These are phyloP conservation scores for Ustilago trichophora DNA, from an alignment of 1,284 basidiomycete species.

Conservation along the genomic window DNA sequence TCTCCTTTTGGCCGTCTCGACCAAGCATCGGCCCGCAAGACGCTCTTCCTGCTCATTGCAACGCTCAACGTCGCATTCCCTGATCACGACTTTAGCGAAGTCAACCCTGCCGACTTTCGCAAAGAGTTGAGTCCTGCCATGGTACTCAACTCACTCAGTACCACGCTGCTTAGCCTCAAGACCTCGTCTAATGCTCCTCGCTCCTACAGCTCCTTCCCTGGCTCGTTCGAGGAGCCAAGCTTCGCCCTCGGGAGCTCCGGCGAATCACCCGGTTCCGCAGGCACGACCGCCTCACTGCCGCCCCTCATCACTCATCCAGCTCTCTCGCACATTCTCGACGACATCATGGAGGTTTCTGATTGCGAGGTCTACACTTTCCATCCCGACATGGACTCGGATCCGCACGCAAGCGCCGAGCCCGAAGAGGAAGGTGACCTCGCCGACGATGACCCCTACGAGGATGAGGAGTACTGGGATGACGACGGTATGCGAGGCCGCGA, in stretches of 20 bases:
- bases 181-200: constrained; percentile 52
- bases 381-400: constrained; percentile 93
- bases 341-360: constrained; percentile 86
- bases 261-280: constrained; percentile 23
- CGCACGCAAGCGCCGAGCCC: constrained; percentile 74
- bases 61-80: constrained; percentile 97
- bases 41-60: constrained; percentile 90
- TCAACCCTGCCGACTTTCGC: constrained; percentile 85
- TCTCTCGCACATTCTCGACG: constrained; percentile 85
- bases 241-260: constrained; percentile 27
- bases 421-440: constrained; percentile 70
- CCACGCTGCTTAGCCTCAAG: constrained; percentile 62
- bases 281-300: constrained; percentile 23
- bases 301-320: constrained; percentile 73
- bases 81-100: constrained; percentile 94
- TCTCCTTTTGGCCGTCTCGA: constrained; percentile 68
- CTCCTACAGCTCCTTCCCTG: constrained; percentile 52
- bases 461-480: constrained; percentile 54
- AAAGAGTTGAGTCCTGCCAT: constrained; percentile 70
- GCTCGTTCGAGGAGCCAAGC: constrained; percentile 57
- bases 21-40: constrained; percentile 76
- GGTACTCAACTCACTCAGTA: constrained; percentile 64
- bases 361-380: constrained; percentile 96
- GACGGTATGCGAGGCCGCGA: constrained; percentile 42
- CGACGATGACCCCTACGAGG: constrained; percentile 69